These are phyloP conservation scores for Phlyctochytrium arcticum DNA, from an alignment of 192 early-diverging fungal species.

Conservation along the genomic window DNA sequence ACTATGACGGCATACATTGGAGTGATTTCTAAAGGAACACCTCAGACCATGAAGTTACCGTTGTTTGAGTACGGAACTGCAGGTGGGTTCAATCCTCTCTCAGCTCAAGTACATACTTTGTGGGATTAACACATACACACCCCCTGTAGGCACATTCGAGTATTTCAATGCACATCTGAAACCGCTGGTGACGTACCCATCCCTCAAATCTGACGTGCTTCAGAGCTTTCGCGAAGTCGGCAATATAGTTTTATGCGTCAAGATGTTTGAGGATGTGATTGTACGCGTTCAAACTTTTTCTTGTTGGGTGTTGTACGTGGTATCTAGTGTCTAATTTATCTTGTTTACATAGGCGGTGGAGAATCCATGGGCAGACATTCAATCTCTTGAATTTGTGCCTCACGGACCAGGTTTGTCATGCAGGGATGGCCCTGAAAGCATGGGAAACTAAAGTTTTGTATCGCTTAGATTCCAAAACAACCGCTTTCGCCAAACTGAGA, in stretches of 20 bases:
- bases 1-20: conserved; percentile 35
- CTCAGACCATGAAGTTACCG: conserved; percentile 38
- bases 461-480: conserved; percentile 2
- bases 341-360: conserved; percentile 4
- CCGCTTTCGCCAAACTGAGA: conserved; percentile 8
- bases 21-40: conserved; percentile 39
- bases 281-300: too few relatives aligned
- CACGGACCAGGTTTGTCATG: conserved; percentile 1
- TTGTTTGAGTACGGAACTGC: conserved; percentile 42
- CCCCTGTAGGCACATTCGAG: conserved; percentile 30
- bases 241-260: conserved; percentile 30
- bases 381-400: conserved; percentile 2
- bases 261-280: conserved; percentile 27
- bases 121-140: conserved; percentile 22
- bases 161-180: conserved; percentile 38
- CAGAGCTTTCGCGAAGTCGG: conserved; percentile 46
- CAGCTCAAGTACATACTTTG: conserved; percentile 17
- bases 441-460: too few relatives aligned
- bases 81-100: conserved; percentile 23
- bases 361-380: conserved; percentile 4
- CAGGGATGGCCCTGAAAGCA: too few relatives aligned
- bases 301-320: too few relatives aligned
- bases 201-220: conserved; percentile 39
- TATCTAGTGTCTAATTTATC: too few relatives aligned
- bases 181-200: conserved; percentile 25